Base-by-base conservation (phyloP, 129 eudicot species). In the Scalesia atractyloides region DNA sequence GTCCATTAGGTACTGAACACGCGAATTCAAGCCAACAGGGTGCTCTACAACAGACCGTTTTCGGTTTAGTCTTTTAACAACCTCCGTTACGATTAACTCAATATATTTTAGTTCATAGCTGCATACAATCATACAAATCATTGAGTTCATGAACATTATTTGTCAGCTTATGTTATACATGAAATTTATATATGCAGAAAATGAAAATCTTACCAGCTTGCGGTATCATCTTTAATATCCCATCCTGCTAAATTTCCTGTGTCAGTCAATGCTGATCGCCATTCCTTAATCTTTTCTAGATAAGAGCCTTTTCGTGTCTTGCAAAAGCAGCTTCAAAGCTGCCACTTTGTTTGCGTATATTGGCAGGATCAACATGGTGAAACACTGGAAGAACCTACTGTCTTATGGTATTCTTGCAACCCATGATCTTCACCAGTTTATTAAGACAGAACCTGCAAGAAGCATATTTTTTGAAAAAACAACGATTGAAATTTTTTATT, bases 381-480 rank as follows among this genome's bases (percentile, higher is more conserved):
- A 70, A 70, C 52, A 70, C 66, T 0, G 54, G 66, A 71, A 71
- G 62, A 54, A 64, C 70, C 64, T 11, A n/a, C 24, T 74, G 79
- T 10, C 72, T 36, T 37, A 18, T 33, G 20, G 5, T 74, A 47
- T 64, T 18, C 24, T 22, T 74, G 69, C 64, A 64, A 5, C 33
- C 72, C 61, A 74, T 20, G 53, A 74, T 74, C 63, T 64, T 74
- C 9, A 74, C 66, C 37, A 71, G 36, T 44, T 37, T 43, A 37
- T 71, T 47, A 39, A 71, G 76, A 51, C 73, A 69, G 11, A 57
- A 50, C 49, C 73, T 50, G 62, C 64, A 74, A 69, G 62, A 69
- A 69, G 62, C 73, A 33, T 37, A 71, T 39, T 71, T 56, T 71
- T 44, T 20, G 66, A 56, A 71, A 56, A 56, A 20, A 56, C 62